A percentile compares a stretch with the other conserved stretches of the same genome.
These are phyloP conservation scores for Saturnispora mendoncae DNA, from an alignment of 805 yeast genomes.

Conservation along the genomic window DNA sequence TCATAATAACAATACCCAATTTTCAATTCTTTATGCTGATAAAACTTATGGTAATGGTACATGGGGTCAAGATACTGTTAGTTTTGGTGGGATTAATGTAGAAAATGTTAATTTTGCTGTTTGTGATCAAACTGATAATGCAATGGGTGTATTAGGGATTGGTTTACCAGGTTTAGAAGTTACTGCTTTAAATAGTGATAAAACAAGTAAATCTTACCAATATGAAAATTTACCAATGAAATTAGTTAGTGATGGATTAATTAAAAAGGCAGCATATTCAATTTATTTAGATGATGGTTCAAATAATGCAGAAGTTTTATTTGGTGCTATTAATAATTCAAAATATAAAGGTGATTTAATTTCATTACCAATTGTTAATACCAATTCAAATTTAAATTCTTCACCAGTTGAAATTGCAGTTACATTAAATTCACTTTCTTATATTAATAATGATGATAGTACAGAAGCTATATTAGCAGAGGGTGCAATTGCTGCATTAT, in stretches of 20 bases:
- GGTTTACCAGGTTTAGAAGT: slow-evolving; percentile 64
- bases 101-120: slow-evolving; percentile 60
- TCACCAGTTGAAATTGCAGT: slow-evolving; percentile 41
- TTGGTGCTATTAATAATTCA: slow-evolving; percentile 64
- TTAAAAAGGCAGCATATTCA: slow-evolving; percentile 49
- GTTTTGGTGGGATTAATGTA: slow-evolving; percentile 41
- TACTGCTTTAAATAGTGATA: slow-evolving; percentile 28
- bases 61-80: slow-evolving; percentile 58
- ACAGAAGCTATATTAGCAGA: slow-evolving; percentile 19
- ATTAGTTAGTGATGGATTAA: slow-evolving; percentile 50
- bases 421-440: slow-evolving; percentile 34
- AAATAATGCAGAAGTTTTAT: slow-evolving; percentile 45
- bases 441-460: slow-evolving; percentile 7
- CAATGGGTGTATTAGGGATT: slow-evolving; percentile 65
- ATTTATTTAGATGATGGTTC: slow-evolving; percentile 45
- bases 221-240: slow-evolving; percentile 63
- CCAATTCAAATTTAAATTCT: slow-evolving; percentile 26
- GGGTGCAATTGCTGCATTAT: slow-evolving; percentile 32
- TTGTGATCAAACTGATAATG: slow-evolving; percentile 54
- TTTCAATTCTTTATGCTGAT: slow-evolving; percentile 42
- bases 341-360: slow-evolving; percentile 47
- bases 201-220: slow-evolving; percentile 24
- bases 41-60: slow-evolving; percentile 38
- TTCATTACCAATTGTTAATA: slow-evolving; percentile 44
- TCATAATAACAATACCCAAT: slow-evolving; percentile 32